A percentile compares a stretch with the other conserved stretches of the same genome.
Evolutionary conservation across 2,329 filamentous ascomycete genomes (phyloP).

Genomic region (Periconia digitata): DNA sequence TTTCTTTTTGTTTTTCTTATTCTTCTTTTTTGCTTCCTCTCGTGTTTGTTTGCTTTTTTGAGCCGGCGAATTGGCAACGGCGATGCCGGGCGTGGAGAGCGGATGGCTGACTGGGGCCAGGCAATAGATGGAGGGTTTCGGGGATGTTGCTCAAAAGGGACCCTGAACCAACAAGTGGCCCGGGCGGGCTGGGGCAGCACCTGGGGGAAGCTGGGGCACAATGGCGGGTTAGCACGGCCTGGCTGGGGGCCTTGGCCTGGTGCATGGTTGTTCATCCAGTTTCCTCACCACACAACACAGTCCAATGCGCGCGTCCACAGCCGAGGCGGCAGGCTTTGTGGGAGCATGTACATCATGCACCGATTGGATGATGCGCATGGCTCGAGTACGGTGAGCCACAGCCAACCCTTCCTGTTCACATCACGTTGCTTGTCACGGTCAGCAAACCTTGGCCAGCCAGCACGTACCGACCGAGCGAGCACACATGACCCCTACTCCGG

Average conservation of each 20-base stretch:
- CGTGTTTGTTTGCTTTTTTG: too few relatives aligned
- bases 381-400: conserved; percentile 5
- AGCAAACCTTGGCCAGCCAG: not conserved
- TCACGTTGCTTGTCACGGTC: conserved; percentile 22
- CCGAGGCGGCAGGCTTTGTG: conserved; percentile 25
- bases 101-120: too few relatives aligned
- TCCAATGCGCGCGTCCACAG: not conserved
- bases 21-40: too few relatives aligned
- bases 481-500: conserved; percentile 26
- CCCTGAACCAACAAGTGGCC: conserved; percentile 35
- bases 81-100: not conserved
- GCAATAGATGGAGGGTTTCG: too few relatives aligned
- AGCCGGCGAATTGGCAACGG: not conserved
- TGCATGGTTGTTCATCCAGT: too few relatives aligned
- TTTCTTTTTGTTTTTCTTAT: too few relatives aligned
- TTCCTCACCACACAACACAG: too few relatives aligned
- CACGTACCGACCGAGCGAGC: conserved; percentile 1
- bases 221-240: conserved; percentile 31
- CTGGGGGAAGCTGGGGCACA: conserved; percentile 34
- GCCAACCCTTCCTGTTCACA: conserved; percentile 17
- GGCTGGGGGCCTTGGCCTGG: conserved; percentile 16
- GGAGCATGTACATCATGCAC: too few relatives aligned
- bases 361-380: conserved; percentile 15
- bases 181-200: conserved; percentile 25
- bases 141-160: conserved; percentile 19